Evolutionary conservation across 768 basidiomycete genomes (phyloP), one percentile per base, ranked within the genome.

Genomic region (Paxillus involutus): DNA sequence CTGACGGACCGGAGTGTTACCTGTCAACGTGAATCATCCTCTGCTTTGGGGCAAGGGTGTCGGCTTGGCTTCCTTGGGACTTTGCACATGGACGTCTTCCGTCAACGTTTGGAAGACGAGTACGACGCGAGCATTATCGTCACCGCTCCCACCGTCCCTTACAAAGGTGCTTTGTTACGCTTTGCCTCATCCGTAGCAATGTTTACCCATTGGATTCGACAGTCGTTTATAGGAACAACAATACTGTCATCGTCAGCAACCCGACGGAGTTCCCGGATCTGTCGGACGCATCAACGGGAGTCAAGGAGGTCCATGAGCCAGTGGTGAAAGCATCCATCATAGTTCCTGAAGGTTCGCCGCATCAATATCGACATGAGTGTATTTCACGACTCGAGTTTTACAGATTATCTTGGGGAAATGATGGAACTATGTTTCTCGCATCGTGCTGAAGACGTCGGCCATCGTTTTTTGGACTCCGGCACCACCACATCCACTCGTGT

Each of bases 51-150:
- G 1, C 95, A 97, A 73, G 97, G 97, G 8, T 93, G 88, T 66
- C 83, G 97, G 42, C 81, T 99, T 6, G 97, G 97, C 0, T 99
- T 98, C 70, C 79, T 98, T 10, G 97, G 97, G 1, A 92, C 94
- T 6, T 73, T 99, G 53, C 97, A 99, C 66, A 94, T 98, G 91
- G 91, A 96, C 62, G 90, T 95, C 37, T 93, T 94, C 71, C 87
- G 94, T 19, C 97, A 99, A 67, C 83, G 97, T 13, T 76, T 99
- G 4, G 97, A 98, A 71, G 97, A 99, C 62, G 97, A 99, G 69
- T 94, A 97, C 61, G 86, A 93, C 53, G 91, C 94, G 32, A 94
- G 89, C 63, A 86, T 98, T 53, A 94, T 98, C 61, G 83, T 98
- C 51, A 99, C 97, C 11, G 89, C 94, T 3, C 97, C 97, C 1